Base-by-base conservation (phyloP, 2,329 filamentous ascomycete species). In the Ophiostoma piceae region DNA sequence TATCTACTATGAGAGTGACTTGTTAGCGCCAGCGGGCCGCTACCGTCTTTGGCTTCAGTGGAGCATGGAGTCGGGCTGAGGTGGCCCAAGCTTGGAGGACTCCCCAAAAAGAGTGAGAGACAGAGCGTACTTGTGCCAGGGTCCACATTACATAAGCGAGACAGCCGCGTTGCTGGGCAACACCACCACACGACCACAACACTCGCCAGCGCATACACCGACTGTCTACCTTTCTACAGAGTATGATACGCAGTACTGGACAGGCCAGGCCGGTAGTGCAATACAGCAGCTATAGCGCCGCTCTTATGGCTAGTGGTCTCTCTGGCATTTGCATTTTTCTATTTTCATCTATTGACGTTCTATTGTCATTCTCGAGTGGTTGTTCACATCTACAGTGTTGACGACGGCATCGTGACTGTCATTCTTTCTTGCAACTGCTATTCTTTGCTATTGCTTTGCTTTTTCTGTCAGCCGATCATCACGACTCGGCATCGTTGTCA, bases 11-110 rank as follows among this genome's bases (percentile, higher is more conserved):
- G 26, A 11, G 57, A 62, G 57, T 62, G 26, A 62, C 57, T 62
- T 62, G 57, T 8, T 62, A 62, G 57, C 26, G 57, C 57, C 51
- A 26, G 51, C 51, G 22, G 51, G n/a, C 51, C 22, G 51, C 51
- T 26, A 14, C 51, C 51, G 19, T 57, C 9, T 57, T 57, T 22
- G 47, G n/a, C 8, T 22, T 26, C 12, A 5, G 47, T 51, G 16
- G 47, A 51, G 43, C 19, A 41, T 41, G 39, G 39, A 41, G 39
- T 41, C 39, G 39, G 39, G 39, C 39, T 41, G 39, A 41, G 39
- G 47, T 22, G 47, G 47, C 47, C 47, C 47, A 19, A 19, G 47
- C 47, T 51, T 51, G 35, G 35, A 35, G 35, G 35, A 35, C 35
- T 35, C 4, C 35, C 35, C 35, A 29, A 29, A 29, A 29, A 29